Percentiles rank a stretch among this genome's conserved stretches.
Evolutionary conservation across 257 asterid genomes (phyloP).

Genomic region (Solanum sparsipilum): DNA sequence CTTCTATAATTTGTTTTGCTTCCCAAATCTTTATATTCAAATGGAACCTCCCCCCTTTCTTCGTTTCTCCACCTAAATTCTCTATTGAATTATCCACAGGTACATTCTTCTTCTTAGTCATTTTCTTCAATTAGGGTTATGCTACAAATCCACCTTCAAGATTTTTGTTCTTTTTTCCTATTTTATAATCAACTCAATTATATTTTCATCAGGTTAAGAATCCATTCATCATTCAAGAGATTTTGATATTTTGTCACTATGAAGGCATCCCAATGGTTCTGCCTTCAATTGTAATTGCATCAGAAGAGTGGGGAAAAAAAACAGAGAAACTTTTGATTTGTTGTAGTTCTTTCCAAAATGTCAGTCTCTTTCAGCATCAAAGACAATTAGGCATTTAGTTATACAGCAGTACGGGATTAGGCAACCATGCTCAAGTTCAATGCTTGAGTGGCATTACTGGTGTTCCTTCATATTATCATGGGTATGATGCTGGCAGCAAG

Average conservation of each 20-base stretch:
- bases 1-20: neutral
- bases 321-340: neutral
- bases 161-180: neutral
- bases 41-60: neutral
- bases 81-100: neutral
- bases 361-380: slow-evolving; percentile 32
- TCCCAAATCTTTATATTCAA: neutral
- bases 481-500: neutral
- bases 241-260: neutral
- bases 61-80: neutral
- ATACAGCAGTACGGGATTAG: slow-evolving; percentile 11
- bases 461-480: slow-evolving; percentile 3
- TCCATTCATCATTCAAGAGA: neutral
- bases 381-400: slow-evolving; percentile 30
- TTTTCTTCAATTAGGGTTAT: neutral
- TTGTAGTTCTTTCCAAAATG: slow-evolving; percentile 19
- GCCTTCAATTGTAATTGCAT: neutral
- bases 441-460: slow-evolving; percentile 35
- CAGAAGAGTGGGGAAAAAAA: neutral
- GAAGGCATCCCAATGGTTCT: neutral
- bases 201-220: neutral
- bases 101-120: neutral
- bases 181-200: neutral
- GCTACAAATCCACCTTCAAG: neutral
- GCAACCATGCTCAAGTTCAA: slow-evolving; percentile 29